Evolutionary conservation across 2,329 filamentous ascomycete genomes (phyloP), one percentile per base, ranked within the genome.

Genomic region (Keithomyces neogunnii): DNA sequence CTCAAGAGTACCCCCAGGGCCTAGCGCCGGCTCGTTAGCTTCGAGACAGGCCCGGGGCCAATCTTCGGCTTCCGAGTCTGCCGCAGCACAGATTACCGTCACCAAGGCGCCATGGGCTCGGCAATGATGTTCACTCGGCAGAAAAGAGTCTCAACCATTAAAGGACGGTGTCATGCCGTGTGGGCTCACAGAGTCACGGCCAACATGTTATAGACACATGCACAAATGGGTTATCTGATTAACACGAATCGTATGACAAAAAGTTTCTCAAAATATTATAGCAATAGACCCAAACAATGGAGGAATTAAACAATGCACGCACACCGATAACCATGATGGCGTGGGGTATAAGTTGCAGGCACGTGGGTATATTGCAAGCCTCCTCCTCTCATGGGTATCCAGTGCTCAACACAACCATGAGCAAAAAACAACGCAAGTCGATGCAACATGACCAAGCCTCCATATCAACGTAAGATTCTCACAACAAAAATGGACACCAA

Each of bases 31-130:
- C 8, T 60, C 61, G 4, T 52, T 62, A 39, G 56, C 51, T 9
- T 47, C 59, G 8, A 58, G 57, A 29, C 57, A 60, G 11, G 29
- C 54, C 11, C 58, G 53, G 35, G 63, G 61, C 10, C 47, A 51
- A 10, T 6, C 52, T 13, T 32, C 61, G 1, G 50, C 51, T 7
- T 39, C 62, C 3, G 66, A 61, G n/a, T 66, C 65, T 30, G 63
- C 70, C 1, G 65, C 61, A 29, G 67, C 65, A 10, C 71, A 73
- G 54, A 64, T 70, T 40, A 63, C 67, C 1, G 55, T 73, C 30
- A 76, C 73, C 5, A 74, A 70, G 56, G 73, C 73, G 11, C 74
- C 73, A 1, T 77, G 73, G 73, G 71, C 72, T 1, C 72, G 66
- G 56, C 66, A 44, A 26, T 44, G 40, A 44, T 19, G 4, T 29